Percentiles rank a stretch among this genome's conserved stretches.
phyloP scores from a whole-genome alignment of 331 rosid species.

The Arachis monticola region DNA sequence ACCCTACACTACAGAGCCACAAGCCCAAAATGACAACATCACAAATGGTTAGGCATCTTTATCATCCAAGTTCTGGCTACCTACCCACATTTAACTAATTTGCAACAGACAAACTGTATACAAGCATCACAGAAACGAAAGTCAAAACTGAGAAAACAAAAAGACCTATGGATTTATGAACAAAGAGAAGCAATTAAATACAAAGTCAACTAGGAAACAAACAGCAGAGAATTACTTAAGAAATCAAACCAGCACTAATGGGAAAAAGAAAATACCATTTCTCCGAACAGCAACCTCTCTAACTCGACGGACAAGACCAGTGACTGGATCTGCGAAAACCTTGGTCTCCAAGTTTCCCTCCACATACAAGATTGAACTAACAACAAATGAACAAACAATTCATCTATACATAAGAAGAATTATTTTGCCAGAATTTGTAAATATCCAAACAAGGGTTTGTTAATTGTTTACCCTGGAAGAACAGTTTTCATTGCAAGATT shows the following conservation, averaged over 20 bases:
- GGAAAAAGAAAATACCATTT: constrained; percentile 52
- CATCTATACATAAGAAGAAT: not conserved
- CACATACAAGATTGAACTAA: constrained; percentile 71
- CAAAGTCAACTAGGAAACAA: not conserved
- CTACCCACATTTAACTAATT: not conserved
- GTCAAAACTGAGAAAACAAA: not conserved
- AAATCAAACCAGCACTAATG: not conserved
- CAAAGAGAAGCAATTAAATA: not conserved
- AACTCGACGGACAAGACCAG: constrained; percentile 80
- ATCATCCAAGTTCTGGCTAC: not conserved
- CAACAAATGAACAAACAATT: constrained; percentile 24
- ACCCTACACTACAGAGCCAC: too few species aligned
- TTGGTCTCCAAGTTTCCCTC: constrained; percentile 93
- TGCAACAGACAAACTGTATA: not conserved
- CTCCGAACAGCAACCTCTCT: constrained; percentile 82
- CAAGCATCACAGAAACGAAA: constrained; percentile 7
- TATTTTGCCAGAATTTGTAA: not conserved
- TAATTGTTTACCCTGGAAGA: constrained; percentile 54
- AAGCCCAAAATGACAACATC: too few species aligned
- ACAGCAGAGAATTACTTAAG: not conserved
- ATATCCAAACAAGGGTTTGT: too few species aligned
- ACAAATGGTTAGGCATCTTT: not conserved
- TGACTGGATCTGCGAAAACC: constrained; percentile 62
- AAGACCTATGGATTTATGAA: not conserved
- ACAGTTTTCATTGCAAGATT: constrained; percentile 50